These are phyloP conservation scores for Aspergillus flavus DNA, from an alignment of 2,329 filamentous ascomycete genomes.

Conservation along the genomic window DNA sequence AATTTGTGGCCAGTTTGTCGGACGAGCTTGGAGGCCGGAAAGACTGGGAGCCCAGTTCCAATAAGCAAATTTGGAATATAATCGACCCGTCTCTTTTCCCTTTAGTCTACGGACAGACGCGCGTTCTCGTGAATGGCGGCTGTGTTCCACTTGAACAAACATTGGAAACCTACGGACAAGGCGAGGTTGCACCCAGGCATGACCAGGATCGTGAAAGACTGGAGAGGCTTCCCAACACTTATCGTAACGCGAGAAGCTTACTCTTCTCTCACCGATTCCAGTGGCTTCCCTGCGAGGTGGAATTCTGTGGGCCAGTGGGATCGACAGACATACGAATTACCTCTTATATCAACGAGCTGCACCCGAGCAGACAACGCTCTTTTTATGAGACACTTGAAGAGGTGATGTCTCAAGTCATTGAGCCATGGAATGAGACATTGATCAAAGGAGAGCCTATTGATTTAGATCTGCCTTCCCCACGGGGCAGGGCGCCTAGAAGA, in stretches of 20 bases:
- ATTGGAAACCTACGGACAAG: not conserved
- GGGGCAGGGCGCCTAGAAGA: not conserved
- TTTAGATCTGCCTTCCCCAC: too few species aligned
- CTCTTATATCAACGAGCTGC: not conserved
- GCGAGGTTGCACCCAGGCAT: not conserved
- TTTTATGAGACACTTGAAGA: not conserved
- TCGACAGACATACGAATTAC: conserved; percentile 12
- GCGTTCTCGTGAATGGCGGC: not conserved
- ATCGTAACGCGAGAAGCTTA: not conserved
- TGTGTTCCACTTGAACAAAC: not conserved
- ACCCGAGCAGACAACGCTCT: not conserved
- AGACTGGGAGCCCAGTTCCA: not conserved
- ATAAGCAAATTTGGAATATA: not conserved
- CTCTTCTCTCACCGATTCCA: conserved; percentile 15
- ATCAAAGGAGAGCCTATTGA: not conserved
- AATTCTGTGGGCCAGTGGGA: conserved; percentile 11
- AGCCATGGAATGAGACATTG: not conserved
- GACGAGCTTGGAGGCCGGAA: not conserved
- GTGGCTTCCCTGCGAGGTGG: conserved; percentile 19
- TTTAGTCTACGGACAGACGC: not conserved
- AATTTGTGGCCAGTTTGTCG: not conserved
- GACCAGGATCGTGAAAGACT: not conserved
- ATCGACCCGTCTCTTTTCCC: conserved; percentile 6
- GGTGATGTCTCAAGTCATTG: not conserved
- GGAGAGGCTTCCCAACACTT: not conserved